Base-by-base conservation (phyloP, 2,329 filamentous ascomycete species). In the Gyromitra esculenta region DNA sequence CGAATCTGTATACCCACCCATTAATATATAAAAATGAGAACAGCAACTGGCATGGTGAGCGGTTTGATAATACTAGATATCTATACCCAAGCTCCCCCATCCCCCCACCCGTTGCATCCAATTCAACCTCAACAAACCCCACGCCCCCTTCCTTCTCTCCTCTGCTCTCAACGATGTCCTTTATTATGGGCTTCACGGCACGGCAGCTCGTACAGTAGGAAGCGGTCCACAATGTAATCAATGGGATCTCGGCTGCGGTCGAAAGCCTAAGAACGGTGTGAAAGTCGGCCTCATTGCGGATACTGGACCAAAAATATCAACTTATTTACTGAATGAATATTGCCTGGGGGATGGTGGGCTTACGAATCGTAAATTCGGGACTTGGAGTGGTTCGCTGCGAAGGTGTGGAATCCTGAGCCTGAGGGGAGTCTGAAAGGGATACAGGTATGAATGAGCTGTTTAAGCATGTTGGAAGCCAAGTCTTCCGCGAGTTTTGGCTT, bases 141-240 rank as follows among this genome's bases (percentile, higher is more conserved):
- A 90, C 86, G 35, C 87, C 88, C 79, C 88, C 88, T 81, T 88
- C 86, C 54, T 37, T 83, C 82, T 89, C 87, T 1, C 87, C 84
- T 64, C 87, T 86, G 1, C 84, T 84, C 79, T 85, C 84, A 59
- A 90, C 81, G 41, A 89, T 84, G 9, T 84, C 83, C 11, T 81
- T 81, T 5, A 90, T 66, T 9, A 89, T 82, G 2, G 88, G 88
- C 3, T 83, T 83, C 31, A 89, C 84, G 41, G 82, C 81, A 59
- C 84, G 85, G 82, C 88, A 90, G 15, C 87, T 87, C 3, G 85
- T 82, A 81, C 88, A 90, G 83, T 86, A 89, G 6, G 87, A 87
- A 0, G 88, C 85, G 0, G 88, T 89, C 88, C 88, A 90, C 52
- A 90, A 83, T 0, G 88, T 89, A 71, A 90, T 81, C n/a, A 90